A percentile compares a stretch with the other conserved stretches of the same genome.
These are phyloP conservation scores for Lecanoromycetidae sp. DNA, from an alignment of 2,329 filamentous ascomycete genomes.

Conservation along the genomic window DNA sequence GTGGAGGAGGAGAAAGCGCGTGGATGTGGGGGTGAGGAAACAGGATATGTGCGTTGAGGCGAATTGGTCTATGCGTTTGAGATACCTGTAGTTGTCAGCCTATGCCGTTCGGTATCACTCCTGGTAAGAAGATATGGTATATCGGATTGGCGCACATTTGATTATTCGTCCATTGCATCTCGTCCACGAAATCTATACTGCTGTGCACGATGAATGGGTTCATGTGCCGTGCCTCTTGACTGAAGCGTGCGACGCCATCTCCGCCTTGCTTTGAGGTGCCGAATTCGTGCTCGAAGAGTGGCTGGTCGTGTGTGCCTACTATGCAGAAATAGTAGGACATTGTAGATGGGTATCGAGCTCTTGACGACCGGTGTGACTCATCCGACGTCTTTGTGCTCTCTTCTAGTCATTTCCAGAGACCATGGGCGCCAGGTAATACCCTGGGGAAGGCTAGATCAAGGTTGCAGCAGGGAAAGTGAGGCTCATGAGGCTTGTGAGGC, in stretches of 20 bases:
- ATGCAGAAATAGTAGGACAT: constrained; percentile 99
- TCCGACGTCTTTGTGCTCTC: background rate
- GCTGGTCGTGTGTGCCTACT: constrained; percentile 87
- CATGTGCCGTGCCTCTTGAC: constrained; percentile 77
- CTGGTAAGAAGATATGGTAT: background rate
- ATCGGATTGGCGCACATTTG: constrained; percentile 49
- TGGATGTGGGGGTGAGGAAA: constrained; percentile 84
- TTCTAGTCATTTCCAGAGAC: background rate
- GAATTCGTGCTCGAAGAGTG: constrained; percentile 93
- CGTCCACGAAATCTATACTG: constrained; percentile 86
- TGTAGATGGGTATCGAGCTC: background rate
- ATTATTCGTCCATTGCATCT: constrained; percentile 82
- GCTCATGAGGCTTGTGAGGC: background rate
- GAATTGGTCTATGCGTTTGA: constrained; percentile 94
- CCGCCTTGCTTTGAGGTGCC: constrained; percentile 92
- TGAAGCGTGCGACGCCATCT: constrained; percentile 81
- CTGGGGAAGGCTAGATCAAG: too few species aligned
- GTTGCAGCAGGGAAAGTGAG: background rate
- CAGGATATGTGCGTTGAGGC: constrained; percentile 91
- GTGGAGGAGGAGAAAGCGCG: constrained; percentile 89
- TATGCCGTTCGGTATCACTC: background rate
- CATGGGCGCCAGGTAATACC: too few species aligned
- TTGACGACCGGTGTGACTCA: background rate
- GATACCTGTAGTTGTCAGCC: constrained; percentile 50
- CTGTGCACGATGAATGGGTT: constrained; percentile 97